Conservation (phyloP, 805 yeast species). For the Candida easanensis region DNA sequence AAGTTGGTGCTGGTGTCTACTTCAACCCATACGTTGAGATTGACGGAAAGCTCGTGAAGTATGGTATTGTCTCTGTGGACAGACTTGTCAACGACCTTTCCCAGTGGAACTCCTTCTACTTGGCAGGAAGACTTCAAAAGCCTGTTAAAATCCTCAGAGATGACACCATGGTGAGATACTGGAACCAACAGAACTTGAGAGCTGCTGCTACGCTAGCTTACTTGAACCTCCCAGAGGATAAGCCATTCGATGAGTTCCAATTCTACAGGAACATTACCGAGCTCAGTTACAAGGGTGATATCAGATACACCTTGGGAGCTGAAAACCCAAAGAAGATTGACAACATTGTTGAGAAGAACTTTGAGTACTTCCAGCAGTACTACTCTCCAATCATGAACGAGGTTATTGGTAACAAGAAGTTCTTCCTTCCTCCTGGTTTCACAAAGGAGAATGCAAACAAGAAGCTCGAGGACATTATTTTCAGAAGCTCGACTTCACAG, state of each 20-base stretch:
- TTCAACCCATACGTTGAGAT: slow-evolving; percentile 86
- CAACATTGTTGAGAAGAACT: slow-evolving; percentile 82
- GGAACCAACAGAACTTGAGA: slow-evolving; percentile 73
- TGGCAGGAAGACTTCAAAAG: slow-evolving; percentile 92
- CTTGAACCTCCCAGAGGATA: slow-evolving; percentile 31
- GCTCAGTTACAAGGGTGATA: slow-evolving; percentile 86
- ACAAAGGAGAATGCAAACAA: slow-evolving; percentile 33
- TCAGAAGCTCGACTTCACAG: slow-evolving; percentile 70
- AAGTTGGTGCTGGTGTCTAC: slow-evolving; percentile 85
- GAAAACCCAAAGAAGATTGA: slow-evolving; percentile 87
- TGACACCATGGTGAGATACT: slow-evolving; percentile 57
- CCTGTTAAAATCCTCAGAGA: slow-evolving; percentile 79
- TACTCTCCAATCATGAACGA: slow-evolving; percentile 59
- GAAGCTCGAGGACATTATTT: slow-evolving; percentile 53
- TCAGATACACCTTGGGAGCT: slow-evolving; percentile 80
- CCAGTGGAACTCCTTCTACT: slow-evolving; percentile 82
- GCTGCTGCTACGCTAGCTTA: slow-evolving; percentile 69
- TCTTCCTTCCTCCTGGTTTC: slow-evolving; percentile 37
- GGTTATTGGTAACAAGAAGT: slow-evolving; percentile 31
- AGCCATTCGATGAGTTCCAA: slow-evolving; percentile 52
- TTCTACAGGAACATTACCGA: slow-evolving; percentile 76
- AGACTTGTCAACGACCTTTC: slow-evolving; percentile 63
- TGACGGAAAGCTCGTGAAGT: slow-evolving; percentile 62
- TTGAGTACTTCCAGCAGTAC: slow-evolving; percentile 60
- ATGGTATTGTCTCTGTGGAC: slow-evolving; percentile 76